Percentiles rank a stretch among this genome's conserved stretches.
phyloP scores from a whole-genome alignment of 2,329 filamentous ascomycete genomes.

The Hypoxylon sp. region DNA sequence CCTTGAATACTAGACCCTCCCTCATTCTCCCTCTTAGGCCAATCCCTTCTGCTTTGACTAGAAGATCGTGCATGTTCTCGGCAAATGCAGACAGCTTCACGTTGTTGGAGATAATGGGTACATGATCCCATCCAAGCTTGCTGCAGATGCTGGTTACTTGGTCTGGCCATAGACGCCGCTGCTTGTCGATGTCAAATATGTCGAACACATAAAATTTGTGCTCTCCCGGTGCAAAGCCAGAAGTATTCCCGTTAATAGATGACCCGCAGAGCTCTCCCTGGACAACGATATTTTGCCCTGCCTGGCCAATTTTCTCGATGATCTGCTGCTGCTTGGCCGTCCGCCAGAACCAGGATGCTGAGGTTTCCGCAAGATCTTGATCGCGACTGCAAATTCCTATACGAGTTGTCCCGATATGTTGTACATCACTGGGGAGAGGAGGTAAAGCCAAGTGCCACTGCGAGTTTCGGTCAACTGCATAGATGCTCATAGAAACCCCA shows the following conservation, averaged over 20 bases:
- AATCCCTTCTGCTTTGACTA: conserved; percentile 1
- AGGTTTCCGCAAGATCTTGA: conserved; percentile 1
- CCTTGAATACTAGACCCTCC: conserved; percentile 14
- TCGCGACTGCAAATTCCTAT: conserved; percentile 2
- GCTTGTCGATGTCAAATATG: conserved; percentile 44
- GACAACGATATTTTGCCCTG: conserved; percentile 1
- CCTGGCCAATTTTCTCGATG: conserved; percentile 8
- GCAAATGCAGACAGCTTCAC: conserved; percentile 7
- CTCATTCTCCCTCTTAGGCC: conserved; percentile 1
- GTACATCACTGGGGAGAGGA: background rate
- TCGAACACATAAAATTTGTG: conserved; percentile 47
- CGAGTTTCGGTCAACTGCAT: background rate
- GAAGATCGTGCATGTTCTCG: background rate
- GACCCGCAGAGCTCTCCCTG: conserved; percentile 14
- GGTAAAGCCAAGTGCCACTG: background rate
- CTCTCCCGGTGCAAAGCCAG: conserved; percentile 46
- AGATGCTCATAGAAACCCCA: conserved; percentile 11
- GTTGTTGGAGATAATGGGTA: conserved; percentile 29
- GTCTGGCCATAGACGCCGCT: conserved; percentile 20
- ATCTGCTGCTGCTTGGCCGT: conserved; percentile 6
- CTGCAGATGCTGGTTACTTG: conserved; percentile 22
- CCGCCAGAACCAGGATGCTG: background rate
- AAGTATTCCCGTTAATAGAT: conserved; percentile 46
- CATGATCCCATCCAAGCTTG: conserved; percentile 34
- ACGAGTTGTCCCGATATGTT: background rate